Evolutionary conservation across 2,329 filamentous ascomycete genomes (phyloP), one percentile per base, ranked within the genome.

Genomic region (Xylariaceae sp.): DNA sequence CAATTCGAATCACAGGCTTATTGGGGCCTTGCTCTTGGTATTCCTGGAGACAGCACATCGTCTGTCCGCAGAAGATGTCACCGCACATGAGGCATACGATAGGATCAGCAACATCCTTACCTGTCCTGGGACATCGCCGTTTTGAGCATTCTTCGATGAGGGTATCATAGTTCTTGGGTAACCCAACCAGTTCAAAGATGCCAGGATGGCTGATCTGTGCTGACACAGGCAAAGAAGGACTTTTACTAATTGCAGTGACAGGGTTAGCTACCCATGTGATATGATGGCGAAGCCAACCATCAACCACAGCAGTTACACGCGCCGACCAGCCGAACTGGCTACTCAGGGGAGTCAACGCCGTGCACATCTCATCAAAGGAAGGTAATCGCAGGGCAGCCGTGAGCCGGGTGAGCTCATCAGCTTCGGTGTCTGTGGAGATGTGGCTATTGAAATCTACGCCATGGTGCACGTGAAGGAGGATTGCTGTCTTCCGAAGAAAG

Each of bases 41-140:
- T 55, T 84, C 79, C 64, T 85, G 86, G 67, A 90, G 84, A 70
- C 94, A 99, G 75, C 94, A 99, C 40, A 92, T 88, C 39, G 89
- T 91, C 76, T 99, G 94, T 8, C 89, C 91, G 73, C 94, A 99
- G 73, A 97, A 93, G 33, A 99, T 91, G n/a, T 92, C 92, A 27
- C 94, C 93, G 68, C 94, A 99, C 75, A 97, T 91, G 32, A 99
- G 81, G 68, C 94, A 99, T 30, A 99, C 84, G 60, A 89, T 90
- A 0, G 94, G 92, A 71, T 99, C 95, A 2, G 87, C 88, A 44
- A 99, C 77, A 63, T 97, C 93, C 70, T 94, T 95, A 60, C 92
- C 92, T 1, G 91, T 96, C 2, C 87, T 95, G 0, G 92, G 92
- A 67, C 94, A 99, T 43, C 83, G 86, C 46, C 88, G 80, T 59